These are phyloP conservation scores for Claviceps sp. DNA, from an alignment of 2,329 filamentous ascomycete species.

Conservation along the genomic window DNA sequence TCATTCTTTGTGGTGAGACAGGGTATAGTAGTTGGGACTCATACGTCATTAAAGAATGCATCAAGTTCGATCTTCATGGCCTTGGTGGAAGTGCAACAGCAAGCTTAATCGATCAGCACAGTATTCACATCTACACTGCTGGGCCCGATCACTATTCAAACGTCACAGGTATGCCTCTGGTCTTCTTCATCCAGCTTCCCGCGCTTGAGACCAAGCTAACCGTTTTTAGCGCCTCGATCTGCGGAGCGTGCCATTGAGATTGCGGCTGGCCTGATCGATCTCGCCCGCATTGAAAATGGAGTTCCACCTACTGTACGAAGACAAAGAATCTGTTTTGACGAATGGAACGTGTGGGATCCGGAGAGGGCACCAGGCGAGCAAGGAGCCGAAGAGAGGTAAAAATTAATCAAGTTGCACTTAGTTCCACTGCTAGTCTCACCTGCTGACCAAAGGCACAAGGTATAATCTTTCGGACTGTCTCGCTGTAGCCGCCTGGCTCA, in stretches of 20 bases:
- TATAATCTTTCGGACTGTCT: not conserved
- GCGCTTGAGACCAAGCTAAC: not conserved
- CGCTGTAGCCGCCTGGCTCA: not conserved
- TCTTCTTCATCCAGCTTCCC: not conserved
- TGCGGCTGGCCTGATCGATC: not conserved
- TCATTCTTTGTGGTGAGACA: not conserved
- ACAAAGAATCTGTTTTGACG: slow-evolving; percentile 1
- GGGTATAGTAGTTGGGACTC: not conserved
- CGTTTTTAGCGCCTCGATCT: not conserved
- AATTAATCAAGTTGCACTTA: not conserved
- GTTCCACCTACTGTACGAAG: not conserved
- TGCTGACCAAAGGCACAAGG: not conserved
- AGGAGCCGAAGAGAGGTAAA: not conserved
- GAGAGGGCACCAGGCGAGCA: not conserved
- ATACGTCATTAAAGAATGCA: not conserved
- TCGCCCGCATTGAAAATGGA: not conserved
- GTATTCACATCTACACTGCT: not conserved
- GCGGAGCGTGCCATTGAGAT: slow-evolving; percentile 1
- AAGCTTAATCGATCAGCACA: not conserved
- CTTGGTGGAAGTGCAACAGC: not conserved
- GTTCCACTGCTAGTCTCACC: not conserved
- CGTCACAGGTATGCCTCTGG: not conserved
- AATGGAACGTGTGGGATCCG: not conserved
- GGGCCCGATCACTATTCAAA: not conserved
- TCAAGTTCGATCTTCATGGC: not conserved